Evolutionary conservation across 192 early-diverging fungal species (phyloP).

Genomic region (Podila minutissima): DNA sequence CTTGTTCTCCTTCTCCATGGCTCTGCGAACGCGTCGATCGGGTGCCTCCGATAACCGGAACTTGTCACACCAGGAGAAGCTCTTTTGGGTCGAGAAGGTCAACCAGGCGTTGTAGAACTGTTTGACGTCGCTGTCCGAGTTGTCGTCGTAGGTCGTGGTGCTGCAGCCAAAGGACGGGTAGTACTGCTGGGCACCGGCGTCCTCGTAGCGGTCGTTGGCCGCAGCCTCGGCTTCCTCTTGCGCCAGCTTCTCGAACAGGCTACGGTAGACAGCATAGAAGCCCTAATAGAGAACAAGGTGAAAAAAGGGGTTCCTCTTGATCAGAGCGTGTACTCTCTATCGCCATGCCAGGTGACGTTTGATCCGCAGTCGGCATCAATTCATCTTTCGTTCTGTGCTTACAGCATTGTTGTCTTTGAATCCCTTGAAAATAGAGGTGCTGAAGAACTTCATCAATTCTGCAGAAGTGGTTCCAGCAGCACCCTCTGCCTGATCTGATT

Average conservation of each 20-base stretch:
- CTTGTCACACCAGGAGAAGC: conserved; percentile 95
- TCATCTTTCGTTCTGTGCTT: conserved; percentile 9
- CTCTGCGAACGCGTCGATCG: conserved; percentile 79
- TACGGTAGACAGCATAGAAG: conserved; percentile 86
- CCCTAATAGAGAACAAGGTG: conserved; percentile 49
- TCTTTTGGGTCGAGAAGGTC: conserved; percentile 84
- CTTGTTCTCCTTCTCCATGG: conserved; percentile 95
- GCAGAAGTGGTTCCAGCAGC: conserved; percentile 67
- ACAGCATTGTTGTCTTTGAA: conserved; percentile 72
- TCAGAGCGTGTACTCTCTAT: not conserved
- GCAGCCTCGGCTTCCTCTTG: conserved; percentile 81
- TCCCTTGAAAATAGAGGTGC: conserved; percentile 72
- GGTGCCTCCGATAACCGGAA: conserved; percentile 84
- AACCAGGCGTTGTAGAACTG: conserved; percentile 87
- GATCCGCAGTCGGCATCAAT: not conserved
- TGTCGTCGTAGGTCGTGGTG: conserved; percentile 72
- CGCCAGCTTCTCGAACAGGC: conserved; percentile 79
- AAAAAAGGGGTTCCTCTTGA: not conserved
- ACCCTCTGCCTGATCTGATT: conserved; percentile 56
- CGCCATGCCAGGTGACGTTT: not conserved
- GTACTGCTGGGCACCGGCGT: conserved; percentile 25
- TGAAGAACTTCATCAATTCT: conserved; percentile 86
- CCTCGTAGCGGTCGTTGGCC: conserved; percentile 52
- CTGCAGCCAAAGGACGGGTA: conserved; percentile 77
- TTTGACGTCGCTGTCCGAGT: conserved; percentile 61